phyloP scores from a whole-genome alignment of 176 grass and related monocot genomes.

The Avena insularis region DNA sequence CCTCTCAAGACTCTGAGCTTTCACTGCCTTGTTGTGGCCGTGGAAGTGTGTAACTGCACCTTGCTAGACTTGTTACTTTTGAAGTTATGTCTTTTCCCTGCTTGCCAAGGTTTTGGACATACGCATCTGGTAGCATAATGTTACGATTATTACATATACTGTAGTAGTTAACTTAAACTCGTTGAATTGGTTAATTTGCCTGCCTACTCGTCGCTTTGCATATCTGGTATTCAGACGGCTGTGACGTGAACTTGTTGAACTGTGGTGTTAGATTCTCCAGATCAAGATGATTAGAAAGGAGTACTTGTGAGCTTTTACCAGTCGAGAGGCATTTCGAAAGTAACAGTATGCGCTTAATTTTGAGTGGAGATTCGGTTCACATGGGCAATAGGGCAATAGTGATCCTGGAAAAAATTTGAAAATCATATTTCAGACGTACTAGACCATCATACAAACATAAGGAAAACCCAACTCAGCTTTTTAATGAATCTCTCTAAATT shows the following conservation, averaged over 20 bases:
- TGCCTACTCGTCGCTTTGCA: neutral
- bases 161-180: neutral
- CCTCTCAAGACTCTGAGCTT: constrained; percentile 16
- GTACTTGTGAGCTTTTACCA: neutral
- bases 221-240: neutral
- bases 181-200: constrained; percentile 8
- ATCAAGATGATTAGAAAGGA: neutral
- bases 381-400: too few relatives aligned
- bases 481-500: too few relatives aligned
- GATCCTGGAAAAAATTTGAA: too few relatives aligned
- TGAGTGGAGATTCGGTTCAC: too few relatives aligned
- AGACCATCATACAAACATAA: too few relatives aligned
- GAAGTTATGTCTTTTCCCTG: constrained; percentile 16
- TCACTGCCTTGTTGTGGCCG: constrained; percentile 18
- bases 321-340: too few relatives aligned
- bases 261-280: neutral
- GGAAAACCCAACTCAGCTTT: too few relatives aligned
- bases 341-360: too few relatives aligned
- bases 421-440: too few relatives aligned
- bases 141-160: neutral
- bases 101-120: neutral
- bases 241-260: neutral
- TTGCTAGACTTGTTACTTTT: constrained; percentile 30
- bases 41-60: constrained; percentile 36
- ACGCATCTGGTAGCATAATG: constrained; percentile 29